These are phyloP conservation scores for Citrullus colocynthis DNA, from an alignment of 306 rosid genomes.

Conservation along the genomic window DNA sequence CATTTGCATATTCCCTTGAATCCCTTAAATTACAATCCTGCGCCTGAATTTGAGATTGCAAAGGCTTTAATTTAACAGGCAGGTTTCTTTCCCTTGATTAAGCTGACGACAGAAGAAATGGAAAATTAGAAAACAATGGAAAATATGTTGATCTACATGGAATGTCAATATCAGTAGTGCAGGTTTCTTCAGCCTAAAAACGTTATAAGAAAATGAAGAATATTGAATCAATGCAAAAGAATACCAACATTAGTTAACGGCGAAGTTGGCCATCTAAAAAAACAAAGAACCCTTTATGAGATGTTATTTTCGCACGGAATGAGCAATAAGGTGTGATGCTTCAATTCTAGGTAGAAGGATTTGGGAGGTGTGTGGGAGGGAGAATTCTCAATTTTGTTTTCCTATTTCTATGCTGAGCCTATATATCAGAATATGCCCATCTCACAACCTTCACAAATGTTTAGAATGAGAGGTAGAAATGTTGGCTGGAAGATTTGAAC, in stretches of 20 bases:
- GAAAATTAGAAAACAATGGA: not conserved
- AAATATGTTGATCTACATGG: not conserved
- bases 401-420: too few relatives aligned
- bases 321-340: too few relatives aligned
- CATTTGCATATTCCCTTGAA: not conserved
- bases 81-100: not conserved
- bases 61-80: not conserved
- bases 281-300: too few relatives aligned
- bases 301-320: too few relatives aligned
- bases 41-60: not conserved
- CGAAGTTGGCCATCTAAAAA: too few relatives aligned
- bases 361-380: too few relatives aligned
- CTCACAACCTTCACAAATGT: not conserved
- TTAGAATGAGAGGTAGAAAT: not conserved
- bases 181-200: not conserved
- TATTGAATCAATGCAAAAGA: not conserved
- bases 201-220: not conserved
- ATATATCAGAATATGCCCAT: too few relatives aligned
- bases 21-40: not conserved
- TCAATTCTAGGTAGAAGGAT: too few relatives aligned
- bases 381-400: too few relatives aligned
- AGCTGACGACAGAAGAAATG: not conserved
- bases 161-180: not conserved
- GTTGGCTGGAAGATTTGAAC: not conserved
- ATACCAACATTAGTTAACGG: not conserved